These are phyloP conservation scores for Rhododendron griersonianum DNA, from an alignment of 148 eudicot genomes.

Conservation along the genomic window DNA sequence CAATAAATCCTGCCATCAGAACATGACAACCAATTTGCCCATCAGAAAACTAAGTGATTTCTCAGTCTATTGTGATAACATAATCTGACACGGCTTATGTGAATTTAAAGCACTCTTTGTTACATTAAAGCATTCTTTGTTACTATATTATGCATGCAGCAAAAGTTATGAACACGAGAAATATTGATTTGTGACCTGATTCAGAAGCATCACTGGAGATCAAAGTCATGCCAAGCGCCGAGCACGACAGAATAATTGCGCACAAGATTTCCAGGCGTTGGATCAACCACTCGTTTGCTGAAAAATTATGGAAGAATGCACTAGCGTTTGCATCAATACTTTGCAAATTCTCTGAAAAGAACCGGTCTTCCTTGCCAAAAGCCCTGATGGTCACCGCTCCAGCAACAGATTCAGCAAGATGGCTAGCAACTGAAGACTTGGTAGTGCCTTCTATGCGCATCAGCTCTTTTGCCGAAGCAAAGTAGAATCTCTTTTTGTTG, in stretches of 20 bases:
- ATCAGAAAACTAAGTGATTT: conserved; percentile 9
- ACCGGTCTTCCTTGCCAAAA: conserved; percentile 49
- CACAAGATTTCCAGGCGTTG: conserved; percentile 53
- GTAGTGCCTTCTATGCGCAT: conserved; percentile 67
- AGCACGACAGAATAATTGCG: conserved; percentile 38
- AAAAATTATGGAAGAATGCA: conserved; percentile 44
- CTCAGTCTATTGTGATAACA: not conserved
- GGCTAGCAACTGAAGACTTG: conserved; percentile 47
- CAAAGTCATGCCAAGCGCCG: conserved; percentile 41
- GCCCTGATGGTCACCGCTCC: conserved; percentile 63
- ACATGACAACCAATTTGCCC: not conserved
- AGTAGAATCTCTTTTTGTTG: conserved; percentile 38
- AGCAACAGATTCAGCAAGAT: conserved; percentile 49
- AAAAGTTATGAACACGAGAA: not conserved
- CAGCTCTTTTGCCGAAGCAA: conserved; percentile 55
- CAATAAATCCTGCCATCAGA: conserved; percentile 62
- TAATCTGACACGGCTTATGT: not conserved
- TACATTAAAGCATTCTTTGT: too few species aligned
- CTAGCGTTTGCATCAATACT: conserved; percentile 39
- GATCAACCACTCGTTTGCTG: conserved; percentile 61
- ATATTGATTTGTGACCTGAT: conserved; percentile 27
- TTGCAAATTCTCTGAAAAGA: conserved; percentile 31
- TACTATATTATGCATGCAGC: not conserved
- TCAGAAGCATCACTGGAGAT: conserved; percentile 29
- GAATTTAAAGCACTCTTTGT: not conserved